Percentiles rank a stretch among this genome's conserved stretches.
Evolutionary conservation across 768 basidiomycete species (phyloP).

Genomic region (Fomitopsis serialis): DNA sequence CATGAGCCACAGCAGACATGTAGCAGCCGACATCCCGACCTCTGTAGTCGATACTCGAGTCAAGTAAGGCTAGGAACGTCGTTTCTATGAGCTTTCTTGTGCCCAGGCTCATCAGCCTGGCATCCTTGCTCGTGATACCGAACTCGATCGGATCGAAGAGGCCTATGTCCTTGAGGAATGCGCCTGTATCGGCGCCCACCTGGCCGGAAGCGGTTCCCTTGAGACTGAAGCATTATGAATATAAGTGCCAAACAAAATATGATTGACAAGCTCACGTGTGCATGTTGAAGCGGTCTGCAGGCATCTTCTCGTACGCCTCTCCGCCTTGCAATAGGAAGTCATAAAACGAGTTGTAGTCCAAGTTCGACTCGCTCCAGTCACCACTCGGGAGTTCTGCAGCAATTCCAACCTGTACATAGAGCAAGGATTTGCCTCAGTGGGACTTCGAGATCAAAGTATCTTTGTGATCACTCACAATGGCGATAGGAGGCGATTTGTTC

Average conservation of each 20-base stretch:
- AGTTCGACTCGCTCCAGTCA: constrained; percentile 18
- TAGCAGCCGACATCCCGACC: constrained; percentile 38
- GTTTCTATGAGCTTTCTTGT: constrained; percentile 33
- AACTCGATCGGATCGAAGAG: constrained; percentile 36
- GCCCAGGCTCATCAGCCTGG: constrained; percentile 26
- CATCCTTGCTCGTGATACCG: constrained; percentile 33
- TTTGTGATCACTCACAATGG: no score
- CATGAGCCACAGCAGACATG: constrained; percentile 27
- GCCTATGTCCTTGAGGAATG: constrained; percentile 33
- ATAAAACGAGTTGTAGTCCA: constrained; percentile 30
- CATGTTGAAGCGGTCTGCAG: constrained; percentile 27
- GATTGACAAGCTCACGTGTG: constrained; percentile 20
- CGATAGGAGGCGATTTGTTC: no score
- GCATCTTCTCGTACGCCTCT: constrained; percentile 29
- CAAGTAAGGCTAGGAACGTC: constrained; percentile 38
- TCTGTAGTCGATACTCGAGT: constrained; percentile 43
- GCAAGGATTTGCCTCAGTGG: no score
- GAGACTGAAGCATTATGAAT: background rate
- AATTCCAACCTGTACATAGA: constrained; percentile 30
- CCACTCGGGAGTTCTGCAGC: constrained; percentile 35
- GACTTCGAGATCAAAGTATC: no score
- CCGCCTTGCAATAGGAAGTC: constrained; percentile 29
- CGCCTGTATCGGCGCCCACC: constrained; percentile 24
- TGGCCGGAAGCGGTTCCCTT: constrained; percentile 1
- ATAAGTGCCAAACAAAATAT: background rate